A percentile compares a stretch with the other conserved stretches of the same genome.
phyloP scores from a whole-genome alignment of 371 early-diverging fungal species.

The Thermomucor indicae-seudaticae region DNA sequence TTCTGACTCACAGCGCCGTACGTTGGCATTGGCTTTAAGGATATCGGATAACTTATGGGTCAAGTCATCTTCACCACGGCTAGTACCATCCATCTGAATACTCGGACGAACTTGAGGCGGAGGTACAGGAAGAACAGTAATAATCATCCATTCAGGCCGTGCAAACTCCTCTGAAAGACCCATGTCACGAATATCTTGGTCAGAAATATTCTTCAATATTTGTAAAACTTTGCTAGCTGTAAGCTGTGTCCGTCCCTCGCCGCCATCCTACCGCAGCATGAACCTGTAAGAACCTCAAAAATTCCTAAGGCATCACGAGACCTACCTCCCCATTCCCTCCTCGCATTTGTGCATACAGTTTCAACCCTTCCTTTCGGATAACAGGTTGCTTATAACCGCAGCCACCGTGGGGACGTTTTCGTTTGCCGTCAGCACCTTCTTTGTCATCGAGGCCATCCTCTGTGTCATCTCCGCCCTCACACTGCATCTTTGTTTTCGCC shows the following conservation, averaged over 20 bases:
- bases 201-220: constrained; percentile 90
- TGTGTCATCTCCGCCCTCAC: constrained; percentile 79
- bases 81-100: constrained; percentile 93
- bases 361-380: constrained; percentile 89
- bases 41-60: constrained; percentile 97
- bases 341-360: constrained; percentile 73
- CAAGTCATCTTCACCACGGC: constrained; percentile 97
- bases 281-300: background rate
- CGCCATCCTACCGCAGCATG: constrained; percentile 39
- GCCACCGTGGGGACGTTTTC: constrained; percentile 75
- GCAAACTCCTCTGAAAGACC: constrained; percentile 93
- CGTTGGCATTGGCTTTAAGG: constrained; percentile 93
- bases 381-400: constrained; percentile 95
- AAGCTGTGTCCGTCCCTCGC: constrained; percentile 70
- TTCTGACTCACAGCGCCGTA: constrained; percentile 90
- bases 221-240: constrained; percentile 83
- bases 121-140: constrained; percentile 95
- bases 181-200: constrained; percentile 87
- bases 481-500: constrained; percentile 84
- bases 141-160: constrained; percentile 99
- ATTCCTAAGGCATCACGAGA: constrained; percentile 5
- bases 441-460: constrained; percentile 51
- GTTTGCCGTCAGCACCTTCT: constrained; percentile 40
- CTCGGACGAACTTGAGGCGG: constrained; percentile 99
- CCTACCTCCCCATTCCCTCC: constrained; percentile 54